phyloP scores from a whole-genome alignment of 2,329 filamentous ascomycete species.

The Fusarium annulatum region DNA sequence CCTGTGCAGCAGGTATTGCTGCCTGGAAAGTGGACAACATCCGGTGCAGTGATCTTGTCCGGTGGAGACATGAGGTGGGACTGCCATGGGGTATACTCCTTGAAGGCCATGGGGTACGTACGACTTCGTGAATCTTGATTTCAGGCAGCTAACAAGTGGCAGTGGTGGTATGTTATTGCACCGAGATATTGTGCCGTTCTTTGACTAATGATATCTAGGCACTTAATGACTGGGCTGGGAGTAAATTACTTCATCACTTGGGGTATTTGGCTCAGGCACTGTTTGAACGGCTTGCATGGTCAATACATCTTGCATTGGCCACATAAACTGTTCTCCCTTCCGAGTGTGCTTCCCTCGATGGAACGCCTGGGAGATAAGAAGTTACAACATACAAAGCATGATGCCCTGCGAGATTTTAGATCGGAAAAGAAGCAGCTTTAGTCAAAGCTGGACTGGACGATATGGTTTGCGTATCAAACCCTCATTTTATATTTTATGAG shows the following conservation, averaged over 20 bases:
- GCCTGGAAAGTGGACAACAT: neutral
- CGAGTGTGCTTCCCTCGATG: no score
- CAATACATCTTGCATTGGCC: neutral
- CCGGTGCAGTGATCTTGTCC: rapidly evolving
- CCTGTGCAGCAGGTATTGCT: neutral
- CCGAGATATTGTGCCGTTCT: rapidly evolving
- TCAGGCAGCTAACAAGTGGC: neutral
- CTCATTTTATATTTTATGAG: no score
- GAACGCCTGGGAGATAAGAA: no score
- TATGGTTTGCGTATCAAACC: no score
- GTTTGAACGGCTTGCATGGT: neutral
- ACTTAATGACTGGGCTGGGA: neutral
- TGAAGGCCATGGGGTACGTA: neutral
- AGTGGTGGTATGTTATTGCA: neutral
- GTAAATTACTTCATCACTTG: neutral
- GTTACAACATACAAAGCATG: no score
- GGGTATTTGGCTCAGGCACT: neutral
- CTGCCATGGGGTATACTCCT: neutral
- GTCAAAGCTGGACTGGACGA: no score
- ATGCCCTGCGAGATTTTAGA: no score
- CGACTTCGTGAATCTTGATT: rapidly evolving
- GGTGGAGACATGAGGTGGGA: neutral
- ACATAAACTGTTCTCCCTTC: rapidly evolving
- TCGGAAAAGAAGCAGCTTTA: no score
- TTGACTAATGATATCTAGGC: neutral